Evolutionary conservation across 23 red algal genomes (phyloP).

Genomic region (Pyropia yezoensis): DNA sequence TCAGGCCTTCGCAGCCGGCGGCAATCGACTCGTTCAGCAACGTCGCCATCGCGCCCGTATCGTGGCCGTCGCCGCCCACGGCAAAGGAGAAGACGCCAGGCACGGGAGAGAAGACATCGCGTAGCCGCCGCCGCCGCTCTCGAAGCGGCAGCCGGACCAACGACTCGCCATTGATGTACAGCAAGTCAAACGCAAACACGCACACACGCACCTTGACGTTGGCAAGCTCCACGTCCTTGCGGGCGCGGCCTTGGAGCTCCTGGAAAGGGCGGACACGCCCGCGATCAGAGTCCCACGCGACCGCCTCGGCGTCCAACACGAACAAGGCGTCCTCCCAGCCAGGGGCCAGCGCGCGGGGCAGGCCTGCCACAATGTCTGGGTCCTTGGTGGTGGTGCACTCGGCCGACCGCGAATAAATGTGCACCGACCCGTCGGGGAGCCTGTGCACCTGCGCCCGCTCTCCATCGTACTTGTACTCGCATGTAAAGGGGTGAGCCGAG

Average conservation of each 20-base stretch:
- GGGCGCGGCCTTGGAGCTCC: constrained; percentile 66
- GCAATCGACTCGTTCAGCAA: constrained; percentile 72
- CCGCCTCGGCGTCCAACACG: constrained; percentile 88
- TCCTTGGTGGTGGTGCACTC: constrained; percentile 92
- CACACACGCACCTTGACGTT: constrained; percentile 87
- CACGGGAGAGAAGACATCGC: constrained; percentile 30
- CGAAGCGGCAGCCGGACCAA: constrained; percentile 48
- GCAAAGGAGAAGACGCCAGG: constrained; percentile 82
- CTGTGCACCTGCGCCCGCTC: constrained; percentile 94
- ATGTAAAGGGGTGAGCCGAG: constrained; percentile 51
- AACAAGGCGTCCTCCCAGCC: constrained; percentile 31
- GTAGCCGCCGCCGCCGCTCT: constrained; percentile 30
- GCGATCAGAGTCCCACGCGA: constrained; percentile 65
- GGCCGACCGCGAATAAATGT: constrained; percentile 86
- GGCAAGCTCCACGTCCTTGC: constrained; percentile 76
- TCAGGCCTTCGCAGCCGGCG: constrained; percentile 92
- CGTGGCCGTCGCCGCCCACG: constrained; percentile 34
- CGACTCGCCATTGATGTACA: constrained; percentile 75
- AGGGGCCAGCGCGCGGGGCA: constrained; percentile 30
- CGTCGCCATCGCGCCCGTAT: constrained; percentile 63
- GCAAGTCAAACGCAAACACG: constrained; percentile 93
- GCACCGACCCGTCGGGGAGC: constrained; percentile 56
- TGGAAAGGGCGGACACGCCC: constrained; percentile 78
- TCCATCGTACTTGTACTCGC: constrained; percentile 99
- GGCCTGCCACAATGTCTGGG: constrained; percentile 57